Percentiles rank a stretch among this genome's conserved stretches.
These are phyloP conservation scores for Cercospora sp. DNA, from an alignment of 2,329 filamentous ascomycete species.

Conservation along the genomic window DNA sequence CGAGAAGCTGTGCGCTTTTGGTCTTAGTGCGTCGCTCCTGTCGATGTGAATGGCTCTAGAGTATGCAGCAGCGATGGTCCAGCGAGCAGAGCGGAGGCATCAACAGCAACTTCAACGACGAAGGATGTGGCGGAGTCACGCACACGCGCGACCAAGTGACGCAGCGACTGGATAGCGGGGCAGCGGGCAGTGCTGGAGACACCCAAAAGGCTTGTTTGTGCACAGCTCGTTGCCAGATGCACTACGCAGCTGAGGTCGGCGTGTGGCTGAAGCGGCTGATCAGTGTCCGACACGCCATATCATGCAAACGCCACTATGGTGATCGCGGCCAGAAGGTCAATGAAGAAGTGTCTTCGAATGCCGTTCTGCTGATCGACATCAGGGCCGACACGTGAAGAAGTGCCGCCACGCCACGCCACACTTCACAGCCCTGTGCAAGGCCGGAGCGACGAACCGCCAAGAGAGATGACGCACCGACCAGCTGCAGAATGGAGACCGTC, in stretches of 20 bases:
- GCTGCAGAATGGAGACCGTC: not conserved
- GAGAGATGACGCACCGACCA: not conserved
- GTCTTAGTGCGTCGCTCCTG: not conserved
- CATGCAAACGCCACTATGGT: not conserved
- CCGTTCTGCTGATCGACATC: not conserved
- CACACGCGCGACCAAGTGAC: not conserved
- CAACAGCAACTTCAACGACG: not conserved
- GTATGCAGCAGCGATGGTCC: not conserved
- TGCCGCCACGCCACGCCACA: not conserved
- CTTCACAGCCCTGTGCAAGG: not conserved
- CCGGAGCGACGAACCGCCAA: not conserved
- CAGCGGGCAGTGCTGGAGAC: slow-evolving; percentile 8
- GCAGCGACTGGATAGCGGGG: not conserved
- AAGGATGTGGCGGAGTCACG: slow-evolving; percentile 12
- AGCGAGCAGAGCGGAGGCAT: not conserved
- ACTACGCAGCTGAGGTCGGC: not conserved
- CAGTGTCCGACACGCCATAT: not conserved
- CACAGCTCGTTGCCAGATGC: not conserved
- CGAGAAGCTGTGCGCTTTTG: not conserved
- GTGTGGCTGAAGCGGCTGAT: slow-evolving; percentile 6
- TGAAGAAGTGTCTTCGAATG: not conserved
- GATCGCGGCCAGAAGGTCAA: not conserved
- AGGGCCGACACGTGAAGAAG: not conserved
- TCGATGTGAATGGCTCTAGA: not conserved
- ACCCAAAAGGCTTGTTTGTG: slow-evolving; percentile 1